Conservation (phyloP, 2,329 filamentous ascomycete species). For the Pseudogymnoascus pannorum region DNA sequence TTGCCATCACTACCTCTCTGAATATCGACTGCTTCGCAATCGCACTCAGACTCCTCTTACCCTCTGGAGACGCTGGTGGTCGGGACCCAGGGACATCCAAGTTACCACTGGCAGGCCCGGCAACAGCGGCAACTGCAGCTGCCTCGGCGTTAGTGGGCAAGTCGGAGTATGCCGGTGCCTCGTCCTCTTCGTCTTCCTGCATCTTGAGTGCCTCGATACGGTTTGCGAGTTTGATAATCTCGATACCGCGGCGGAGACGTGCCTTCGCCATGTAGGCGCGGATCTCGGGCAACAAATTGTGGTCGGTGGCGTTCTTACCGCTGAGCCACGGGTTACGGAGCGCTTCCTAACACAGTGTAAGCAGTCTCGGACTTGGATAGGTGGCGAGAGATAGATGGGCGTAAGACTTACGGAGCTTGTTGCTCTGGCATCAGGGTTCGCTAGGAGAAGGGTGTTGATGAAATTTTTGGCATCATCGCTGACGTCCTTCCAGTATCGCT, state of each 20-base stretch:
- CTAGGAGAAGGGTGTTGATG: slow-evolving; percentile 73
- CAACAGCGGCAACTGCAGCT: slow-evolving; percentile 42
- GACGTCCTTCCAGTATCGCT: slow-evolving; percentile 97
- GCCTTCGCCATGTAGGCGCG: slow-evolving; percentile 87
- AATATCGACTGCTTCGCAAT: slow-evolving; percentile 68
- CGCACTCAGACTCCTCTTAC: slow-evolving; percentile 40
- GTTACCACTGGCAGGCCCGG: slow-evolving; percentile 16
- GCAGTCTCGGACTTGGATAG: background rate
- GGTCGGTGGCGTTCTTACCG: slow-evolving; percentile 84
- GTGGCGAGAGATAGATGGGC: background rate
- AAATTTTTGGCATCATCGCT: slow-evolving; percentile 94
- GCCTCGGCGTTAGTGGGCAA: slow-evolving; percentile 48
- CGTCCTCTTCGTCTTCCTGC: slow-evolving; percentile 80
- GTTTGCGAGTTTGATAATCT: slow-evolving; percentile 92
- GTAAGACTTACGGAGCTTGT: slow-evolving; percentile 59
- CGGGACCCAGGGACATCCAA: slow-evolving; percentile 11
- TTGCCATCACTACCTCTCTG: slow-evolving; percentile 87
- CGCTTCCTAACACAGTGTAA: slow-evolving; percentile 51
- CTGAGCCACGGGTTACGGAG: slow-evolving; percentile 82
- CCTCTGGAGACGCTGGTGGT: slow-evolving; percentile 14
- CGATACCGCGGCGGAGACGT: slow-evolving; percentile 85
- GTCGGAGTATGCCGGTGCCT: slow-evolving; percentile 57
- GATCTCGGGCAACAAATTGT: slow-evolving; percentile 97
- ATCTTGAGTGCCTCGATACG: slow-evolving; percentile 92
- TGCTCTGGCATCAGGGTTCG: slow-evolving; percentile 67